A percentile compares a stretch with the other conserved stretches of the same genome.
These are phyloP conservation scores for Bothriochloa decipiens DNA, from an alignment of 176 grass and related monocot genomes.

Conservation along the genomic window DNA sequence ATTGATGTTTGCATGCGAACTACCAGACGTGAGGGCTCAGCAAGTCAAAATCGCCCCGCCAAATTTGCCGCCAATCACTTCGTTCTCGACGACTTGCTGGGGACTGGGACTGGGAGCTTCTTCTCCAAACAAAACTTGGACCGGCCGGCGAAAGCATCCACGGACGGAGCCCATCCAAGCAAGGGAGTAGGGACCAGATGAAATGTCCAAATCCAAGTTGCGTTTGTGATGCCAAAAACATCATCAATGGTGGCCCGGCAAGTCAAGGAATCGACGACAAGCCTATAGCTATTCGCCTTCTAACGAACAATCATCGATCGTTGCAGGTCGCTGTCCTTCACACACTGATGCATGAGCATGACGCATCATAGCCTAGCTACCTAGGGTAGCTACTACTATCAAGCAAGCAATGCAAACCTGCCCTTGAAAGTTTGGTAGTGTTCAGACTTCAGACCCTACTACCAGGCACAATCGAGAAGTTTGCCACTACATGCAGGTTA, in stretches of 20 bases:
- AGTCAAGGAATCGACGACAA: neutral
- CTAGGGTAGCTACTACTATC: neutral
- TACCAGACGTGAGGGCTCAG: constrained; percentile 22
- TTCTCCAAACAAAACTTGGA: neutral
- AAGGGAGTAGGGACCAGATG: too few species aligned
- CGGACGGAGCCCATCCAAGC: constrained; percentile 4
- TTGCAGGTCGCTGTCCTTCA: constrained; percentile 24
- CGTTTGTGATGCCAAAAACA: neutral
- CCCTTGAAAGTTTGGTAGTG: too few species aligned
- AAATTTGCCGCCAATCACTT: constrained; percentile 32
- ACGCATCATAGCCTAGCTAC: neutral
- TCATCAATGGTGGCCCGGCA: neutral
- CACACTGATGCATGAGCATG: constrained; percentile 12
- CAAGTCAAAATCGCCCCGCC: constrained; percentile 39
- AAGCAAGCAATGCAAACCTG: too few species aligned
- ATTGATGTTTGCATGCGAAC: constrained; percentile 47
- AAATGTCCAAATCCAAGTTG: constrained; percentile 17
- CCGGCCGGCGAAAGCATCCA: constrained; percentile 30
- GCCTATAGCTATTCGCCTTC: neutral
- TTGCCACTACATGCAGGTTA: too few species aligned
- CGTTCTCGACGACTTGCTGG: neutral
- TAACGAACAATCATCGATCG: neutral
- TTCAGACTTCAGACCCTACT: too few species aligned
- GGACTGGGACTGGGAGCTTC: neutral
- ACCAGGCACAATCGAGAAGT: too few species aligned